phyloP scores from a whole-genome alignment of 1,139 yeast species.

The Saccharomyces hybrid region DNA sequence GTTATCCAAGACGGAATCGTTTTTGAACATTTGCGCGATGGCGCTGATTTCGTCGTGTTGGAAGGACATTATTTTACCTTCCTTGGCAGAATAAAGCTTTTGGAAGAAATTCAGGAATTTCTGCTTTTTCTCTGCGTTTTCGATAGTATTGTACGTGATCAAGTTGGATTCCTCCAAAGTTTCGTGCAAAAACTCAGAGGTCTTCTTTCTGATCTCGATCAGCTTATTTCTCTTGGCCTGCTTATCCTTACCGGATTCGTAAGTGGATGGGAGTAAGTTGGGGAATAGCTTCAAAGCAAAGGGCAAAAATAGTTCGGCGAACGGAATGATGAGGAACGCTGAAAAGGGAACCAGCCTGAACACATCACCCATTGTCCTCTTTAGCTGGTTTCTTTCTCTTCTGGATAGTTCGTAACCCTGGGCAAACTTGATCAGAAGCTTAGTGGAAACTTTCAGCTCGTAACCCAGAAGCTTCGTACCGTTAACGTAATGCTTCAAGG shows the following conservation, averaged over 20 bases:
- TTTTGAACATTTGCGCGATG: constrained; percentile 87
- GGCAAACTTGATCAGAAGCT: constrained; percentile 70
- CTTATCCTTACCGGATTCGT: constrained; percentile 69
- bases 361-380: constrained; percentile 80
- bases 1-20: constrained; percentile 89
- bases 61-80: constrained; percentile 34
- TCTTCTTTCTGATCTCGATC: constrained; percentile 70
- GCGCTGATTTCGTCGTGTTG: constrained; percentile 63
- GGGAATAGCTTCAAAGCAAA: constrained; percentile 89
- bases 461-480: constrained; percentile 92
- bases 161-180: constrained; percentile 64
- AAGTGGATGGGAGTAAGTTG: constrained; percentile 86
- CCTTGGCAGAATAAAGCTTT: constrained; percentile 51
- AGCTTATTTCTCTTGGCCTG: constrained; percentile 62
- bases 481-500: constrained; percentile 85
- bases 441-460: constrained; percentile 79
- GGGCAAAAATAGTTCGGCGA: constrained; percentile 88
- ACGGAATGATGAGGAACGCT: constrained; percentile 83
- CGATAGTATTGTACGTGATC: constrained; percentile 26
- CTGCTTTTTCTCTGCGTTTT: constrained; percentile 56
- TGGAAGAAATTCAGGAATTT: constrained; percentile 75
- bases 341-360: constrained; percentile 88
- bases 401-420: constrained; percentile 89
- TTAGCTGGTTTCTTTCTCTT: constrained; percentile 82
- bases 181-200: constrained; percentile 74